These are phyloP conservation scores for Thalassiosira livingstoniorum DNA, from an alignment of 352 stramenopile genomes.

Conservation along the genomic window DNA sequence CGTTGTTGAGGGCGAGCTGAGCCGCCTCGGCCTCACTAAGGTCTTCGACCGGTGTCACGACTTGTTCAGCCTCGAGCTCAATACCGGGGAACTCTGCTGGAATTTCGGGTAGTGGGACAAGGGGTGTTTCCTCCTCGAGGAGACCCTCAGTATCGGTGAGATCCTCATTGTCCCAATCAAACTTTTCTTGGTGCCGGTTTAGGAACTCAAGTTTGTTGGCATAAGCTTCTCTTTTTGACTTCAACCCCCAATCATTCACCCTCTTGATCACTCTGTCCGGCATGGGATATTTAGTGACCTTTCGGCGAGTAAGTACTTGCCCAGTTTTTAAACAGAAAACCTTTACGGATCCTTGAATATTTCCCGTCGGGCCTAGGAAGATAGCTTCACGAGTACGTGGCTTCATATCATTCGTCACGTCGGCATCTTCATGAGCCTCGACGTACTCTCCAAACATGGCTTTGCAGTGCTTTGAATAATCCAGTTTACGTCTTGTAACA, in stretches of 20 bases:
- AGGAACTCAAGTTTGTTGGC: conserved; percentile 15
- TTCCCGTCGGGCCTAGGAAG: not conserved
- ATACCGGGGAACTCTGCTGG: too few species aligned
- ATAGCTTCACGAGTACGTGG: not conserved
- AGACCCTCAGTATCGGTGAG: too few species aligned
- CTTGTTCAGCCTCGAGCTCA: too few species aligned
- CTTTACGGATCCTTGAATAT: conserved; percentile 4
- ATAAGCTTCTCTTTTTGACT: not conserved
- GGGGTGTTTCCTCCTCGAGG: too few species aligned
- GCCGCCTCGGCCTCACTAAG: too few species aligned
- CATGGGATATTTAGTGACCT: not conserved
- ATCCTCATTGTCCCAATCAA: conserved; percentile 23
- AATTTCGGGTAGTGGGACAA: too few species aligned
- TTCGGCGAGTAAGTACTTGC: not conserved
- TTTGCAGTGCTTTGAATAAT: not conserved
- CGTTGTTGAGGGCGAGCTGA: too few species aligned
- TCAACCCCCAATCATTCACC: not conserved
- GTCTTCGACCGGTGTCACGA: too few species aligned
- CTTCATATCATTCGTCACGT: not conserved
- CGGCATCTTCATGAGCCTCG: not conserved
- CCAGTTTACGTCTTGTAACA: not conserved
- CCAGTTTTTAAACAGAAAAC: conserved; percentile 11
- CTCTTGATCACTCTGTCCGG: not conserved
- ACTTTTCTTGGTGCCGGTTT: conserved; percentile 3
- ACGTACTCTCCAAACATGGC: not conserved